Evolutionary conservation across 169 alveolate species (phyloP), one percentile per base, ranked within the genome.

Genomic region (Hepatocystis sp.): DNA sequence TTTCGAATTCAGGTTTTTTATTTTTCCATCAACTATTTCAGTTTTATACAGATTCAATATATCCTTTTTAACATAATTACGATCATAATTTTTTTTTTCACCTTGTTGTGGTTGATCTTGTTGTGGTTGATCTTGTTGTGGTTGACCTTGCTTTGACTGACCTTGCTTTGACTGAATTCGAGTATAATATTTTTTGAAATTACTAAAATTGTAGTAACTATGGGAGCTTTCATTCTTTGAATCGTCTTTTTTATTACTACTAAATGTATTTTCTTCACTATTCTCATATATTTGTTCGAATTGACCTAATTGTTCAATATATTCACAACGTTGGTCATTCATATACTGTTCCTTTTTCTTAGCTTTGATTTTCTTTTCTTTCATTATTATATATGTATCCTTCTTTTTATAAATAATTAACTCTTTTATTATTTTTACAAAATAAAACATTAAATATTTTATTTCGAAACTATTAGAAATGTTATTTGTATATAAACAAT

Each of bases 401-500:
- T 53, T 81, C 39, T 81, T 61, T 39, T 13, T 61, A n/a, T 49
- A 42, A 2, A 13, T 49, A 52, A 81, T 53, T 44, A 81, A 36
- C 17, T 60, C 30, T 8, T 36, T 40, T 34, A 81, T 56, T 17
- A 63, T 49, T 25, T 17, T 40, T 7, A 36, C 49, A 30, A 64
- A 63, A 60, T 81, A 42, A 53, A 46, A 81, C 17, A 63, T 42
- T 13, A 63, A 52, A 53, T 47, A 28, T 11, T 81, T 81, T 19
- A 81, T 81, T 64, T 81, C 89, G 25, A 81, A 63, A 28, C 89
- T 61, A 15, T 63, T 63, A 47, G 84, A 28, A 19, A 81, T 81
- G 34, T 81, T 81, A 23, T 81, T 64, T 49, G 89, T 81, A 40
- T 81, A 46, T 19, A 81, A 56, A 13, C 15, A 39, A 5, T 21